phyloP scores from a whole-genome alignment of 768 basidiomycete species.

The Candolleomyces eurysporus region DNA sequence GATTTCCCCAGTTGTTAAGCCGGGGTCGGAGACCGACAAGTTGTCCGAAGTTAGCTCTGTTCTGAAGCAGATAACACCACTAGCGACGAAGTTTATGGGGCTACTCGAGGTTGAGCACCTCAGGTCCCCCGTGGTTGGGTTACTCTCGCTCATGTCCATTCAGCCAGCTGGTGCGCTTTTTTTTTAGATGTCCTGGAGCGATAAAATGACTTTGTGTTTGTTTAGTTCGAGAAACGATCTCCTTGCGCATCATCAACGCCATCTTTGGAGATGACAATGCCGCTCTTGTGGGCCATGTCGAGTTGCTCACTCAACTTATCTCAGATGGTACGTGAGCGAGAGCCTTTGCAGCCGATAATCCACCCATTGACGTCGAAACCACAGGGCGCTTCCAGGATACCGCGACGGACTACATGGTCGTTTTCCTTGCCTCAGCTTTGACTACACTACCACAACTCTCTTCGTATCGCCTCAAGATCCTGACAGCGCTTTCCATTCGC shows the following conservation, averaged over 20 bases:
- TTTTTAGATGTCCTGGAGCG: neutral
- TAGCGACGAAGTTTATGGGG: neutral
- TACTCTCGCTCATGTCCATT: conserved; percentile 1
- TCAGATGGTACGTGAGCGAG: neutral
- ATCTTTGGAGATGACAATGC: neutral
- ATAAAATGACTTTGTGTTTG: neutral
- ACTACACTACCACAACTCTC: neutral
- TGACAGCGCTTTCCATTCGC: neutral
- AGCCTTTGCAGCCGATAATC: neutral
- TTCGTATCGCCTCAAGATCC: neutral
- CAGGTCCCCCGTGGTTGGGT: neutral
- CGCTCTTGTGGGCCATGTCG: neutral
- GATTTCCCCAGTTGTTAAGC: neutral
- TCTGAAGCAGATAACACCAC: neutral
- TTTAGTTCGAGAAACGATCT: neutral
- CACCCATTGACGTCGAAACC: neutral
- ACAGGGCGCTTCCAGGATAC: neutral
- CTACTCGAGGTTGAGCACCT: neutral
- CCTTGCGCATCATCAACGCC: neutral
- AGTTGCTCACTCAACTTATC: neutral
- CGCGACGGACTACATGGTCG: neutral
- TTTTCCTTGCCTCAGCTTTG: neutral
- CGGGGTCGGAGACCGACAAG: neutral
- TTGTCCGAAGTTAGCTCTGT: neutral
- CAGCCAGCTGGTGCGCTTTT: neutral